Percentiles rank a stretch among this genome's conserved stretches.
Evolutionary conservation across 768 basidiomycete species (phyloP).

Genomic region (Lactifluus volemus): DNA sequence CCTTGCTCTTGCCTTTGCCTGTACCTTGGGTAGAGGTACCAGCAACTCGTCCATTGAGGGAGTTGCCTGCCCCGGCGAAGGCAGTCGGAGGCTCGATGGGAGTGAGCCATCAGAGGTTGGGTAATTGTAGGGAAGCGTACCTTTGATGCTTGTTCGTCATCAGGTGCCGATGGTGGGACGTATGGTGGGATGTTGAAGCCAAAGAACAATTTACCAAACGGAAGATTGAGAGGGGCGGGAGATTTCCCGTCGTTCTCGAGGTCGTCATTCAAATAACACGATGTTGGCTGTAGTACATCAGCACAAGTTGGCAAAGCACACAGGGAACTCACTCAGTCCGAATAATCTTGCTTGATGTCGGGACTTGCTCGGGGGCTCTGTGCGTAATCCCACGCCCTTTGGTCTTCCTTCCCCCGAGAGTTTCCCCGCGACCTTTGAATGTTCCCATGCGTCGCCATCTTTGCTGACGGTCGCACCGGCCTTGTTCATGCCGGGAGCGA

Average conservation of each 20-base stretch:
- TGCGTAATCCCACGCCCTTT: conserved; percentile 91
- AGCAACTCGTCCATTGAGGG: conserved; percentile 46
- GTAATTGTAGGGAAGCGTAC: conserved; percentile 11
- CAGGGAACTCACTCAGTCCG: conserved; percentile 71
- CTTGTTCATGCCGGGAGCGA: conserved; percentile 46
- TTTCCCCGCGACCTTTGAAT: conserved; percentile 94
- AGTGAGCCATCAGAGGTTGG: not conserved
- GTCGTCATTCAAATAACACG: conserved; percentile 71
- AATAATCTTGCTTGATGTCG: conserved; percentile 79
- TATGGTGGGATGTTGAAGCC: conserved; percentile 80
- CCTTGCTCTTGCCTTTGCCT: conserved; percentile 41
- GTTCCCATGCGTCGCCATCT: conserved; percentile 85
- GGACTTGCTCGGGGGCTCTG: conserved; percentile 70
- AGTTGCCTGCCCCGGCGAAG: conserved; percentile 62
- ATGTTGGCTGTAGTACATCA: conserved; percentile 48
- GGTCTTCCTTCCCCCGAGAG: conserved; percentile 81
- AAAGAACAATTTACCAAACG: conserved; percentile 94
- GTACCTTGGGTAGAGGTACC: conserved; percentile 33
- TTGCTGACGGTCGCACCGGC: conserved; percentile 52
- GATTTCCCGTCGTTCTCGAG: conserved; percentile 69
- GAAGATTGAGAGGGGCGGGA: conserved; percentile 84
- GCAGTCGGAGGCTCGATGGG: conserved; percentile 31
- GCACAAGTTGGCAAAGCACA: conserved; percentile 10
- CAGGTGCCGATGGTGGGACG: conserved; percentile 34
- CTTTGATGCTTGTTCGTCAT: conserved; percentile 8